Evolutionary conservation across 345 rosid species (phyloP), one percentile per base, ranked within the genome.

Genomic region (Stellera chamaejasme): DNA sequence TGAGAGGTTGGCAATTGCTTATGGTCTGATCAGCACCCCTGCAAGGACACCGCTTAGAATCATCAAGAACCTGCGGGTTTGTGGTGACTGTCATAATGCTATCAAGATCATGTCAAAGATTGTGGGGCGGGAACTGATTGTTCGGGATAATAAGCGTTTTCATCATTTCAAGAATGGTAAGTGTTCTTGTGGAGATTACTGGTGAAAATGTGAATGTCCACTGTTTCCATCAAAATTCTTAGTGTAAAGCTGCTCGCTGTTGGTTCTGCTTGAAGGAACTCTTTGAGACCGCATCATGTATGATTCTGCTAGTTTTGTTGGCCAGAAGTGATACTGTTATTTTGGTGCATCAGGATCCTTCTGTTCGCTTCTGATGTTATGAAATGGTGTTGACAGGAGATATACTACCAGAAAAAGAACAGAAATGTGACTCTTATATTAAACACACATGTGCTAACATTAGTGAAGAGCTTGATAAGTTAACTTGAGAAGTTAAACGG

Each of bases 31-130:
- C 54, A 76, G 79, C 53, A 86, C 95, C 4, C 90, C 90, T 0
- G 80, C 88, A 1, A 66, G 95, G 66, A 75, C 76, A 39, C 63
- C 82, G n/a, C 74, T 83, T 27, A 77, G 81, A 56, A 81, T 87
- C 74, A 87, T 83, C 62, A 87, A 87, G 75, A 87, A 87, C 55
- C 90, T 87, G 3, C 82, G 90, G 15, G 87, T 86, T 5, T 86
- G 90, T 8, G 83, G 72, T 11, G 88, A 86, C 45, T 83, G 90
- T 74, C 90, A 86, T 68, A 86, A 86, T 70, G 85, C 84, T 55
- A 86, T 86, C 73, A 86, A 86, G 79, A 83, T 86, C 74, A 81
- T 81, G 88, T 81, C 91, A 27, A 83, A 68, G 66, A 78, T 83
- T 61, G 82, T 87, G 36, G 95, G 91, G 61, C 72, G 90, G 59